Evolutionary conservation across 208 protist species (phyloP).

Genomic region (Angomonas deanei): DNA sequence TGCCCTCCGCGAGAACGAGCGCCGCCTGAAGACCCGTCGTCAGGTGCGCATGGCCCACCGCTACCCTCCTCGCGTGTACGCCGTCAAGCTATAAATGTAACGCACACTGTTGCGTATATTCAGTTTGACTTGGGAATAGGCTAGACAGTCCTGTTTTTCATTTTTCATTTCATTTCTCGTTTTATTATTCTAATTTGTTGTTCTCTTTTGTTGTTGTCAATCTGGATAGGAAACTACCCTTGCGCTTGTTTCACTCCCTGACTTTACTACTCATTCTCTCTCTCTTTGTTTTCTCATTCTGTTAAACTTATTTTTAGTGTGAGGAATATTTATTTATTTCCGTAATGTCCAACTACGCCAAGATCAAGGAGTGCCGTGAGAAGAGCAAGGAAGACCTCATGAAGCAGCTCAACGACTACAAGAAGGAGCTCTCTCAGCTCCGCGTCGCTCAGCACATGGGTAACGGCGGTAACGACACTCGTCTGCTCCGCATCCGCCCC

Average conservation of each 20-base stretch:
- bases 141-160: background rate
- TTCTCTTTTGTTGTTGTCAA: background rate
- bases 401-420: conserved; percentile 95
- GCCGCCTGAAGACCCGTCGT: conserved; percentile 84
- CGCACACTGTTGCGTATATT: no score
- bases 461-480: conserved; percentile 59
- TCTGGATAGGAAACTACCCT: background rate
- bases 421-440: conserved; percentile 96
- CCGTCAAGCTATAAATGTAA: conserved; percentile 87
- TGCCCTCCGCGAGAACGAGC: conserved; percentile 83
- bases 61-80: conserved; percentile 86
- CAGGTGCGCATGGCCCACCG: conserved; percentile 69
- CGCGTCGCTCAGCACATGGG: conserved; percentile 95
- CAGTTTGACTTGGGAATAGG: no score
- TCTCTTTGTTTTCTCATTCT: background rate
- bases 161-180: background rate
- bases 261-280: conserved; percentile 2
- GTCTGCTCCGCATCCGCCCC: conserved; percentile 94
- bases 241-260: background rate
- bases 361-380: conserved; percentile 89
- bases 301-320: conserved; percentile 1
- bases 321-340: background rate
- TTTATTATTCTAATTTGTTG: background rate
- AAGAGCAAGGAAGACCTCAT: conserved; percentile 96
- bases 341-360: conserved; percentile 81